Evolutionary conservation across 2,329 filamentous ascomycete species (phyloP).

Genomic region (Pezicula rhizophila): DNA sequence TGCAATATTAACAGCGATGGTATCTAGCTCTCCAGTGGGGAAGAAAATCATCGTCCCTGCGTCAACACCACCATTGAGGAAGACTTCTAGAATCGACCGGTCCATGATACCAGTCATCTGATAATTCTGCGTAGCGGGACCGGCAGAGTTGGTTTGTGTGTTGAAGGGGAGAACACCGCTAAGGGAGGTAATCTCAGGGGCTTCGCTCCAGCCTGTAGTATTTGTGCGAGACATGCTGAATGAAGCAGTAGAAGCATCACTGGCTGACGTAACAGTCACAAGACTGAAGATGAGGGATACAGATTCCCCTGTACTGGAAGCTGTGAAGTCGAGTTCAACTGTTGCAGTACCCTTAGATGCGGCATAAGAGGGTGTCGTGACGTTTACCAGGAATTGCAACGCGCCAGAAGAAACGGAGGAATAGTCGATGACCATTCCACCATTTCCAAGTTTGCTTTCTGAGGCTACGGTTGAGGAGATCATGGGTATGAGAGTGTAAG

Average conservation of each 20-base stretch:
- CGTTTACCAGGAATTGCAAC: constrained; percentile 45
- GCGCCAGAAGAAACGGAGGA: constrained; percentile 40
- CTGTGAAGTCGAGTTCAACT: constrained; percentile 43
- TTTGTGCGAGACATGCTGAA: constrained; percentile 44
- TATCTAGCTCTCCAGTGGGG: constrained; percentile 24
- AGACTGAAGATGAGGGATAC: constrained; percentile 40
- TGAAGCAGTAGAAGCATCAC: constrained; percentile 32
- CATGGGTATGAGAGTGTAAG: constrained; percentile 41
- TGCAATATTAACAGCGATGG: not conserved
- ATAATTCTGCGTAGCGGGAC: not conserved
- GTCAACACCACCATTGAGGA: constrained; percentile 42
- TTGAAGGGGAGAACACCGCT: constrained; percentile 41
- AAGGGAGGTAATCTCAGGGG: constrained; percentile 41
- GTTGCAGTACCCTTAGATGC: constrained; percentile 12
- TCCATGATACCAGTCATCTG: constrained; percentile 42
- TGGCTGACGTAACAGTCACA: not conserved
- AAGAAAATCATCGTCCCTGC: constrained; percentile 44
- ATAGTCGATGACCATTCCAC: constrained; percentile 42
- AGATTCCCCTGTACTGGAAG: constrained; percentile 39
- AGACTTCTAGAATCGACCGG: constrained; percentile 46
- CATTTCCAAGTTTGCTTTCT: constrained; percentile 38
- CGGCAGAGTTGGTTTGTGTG: not conserved
- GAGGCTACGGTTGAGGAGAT: constrained; percentile 36
- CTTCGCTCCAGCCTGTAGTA: constrained; percentile 31
- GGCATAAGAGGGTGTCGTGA: constrained; percentile 30